phyloP scores from a whole-genome alignment of 1,139 yeast genomes.

The Candida sp. region DNA sequence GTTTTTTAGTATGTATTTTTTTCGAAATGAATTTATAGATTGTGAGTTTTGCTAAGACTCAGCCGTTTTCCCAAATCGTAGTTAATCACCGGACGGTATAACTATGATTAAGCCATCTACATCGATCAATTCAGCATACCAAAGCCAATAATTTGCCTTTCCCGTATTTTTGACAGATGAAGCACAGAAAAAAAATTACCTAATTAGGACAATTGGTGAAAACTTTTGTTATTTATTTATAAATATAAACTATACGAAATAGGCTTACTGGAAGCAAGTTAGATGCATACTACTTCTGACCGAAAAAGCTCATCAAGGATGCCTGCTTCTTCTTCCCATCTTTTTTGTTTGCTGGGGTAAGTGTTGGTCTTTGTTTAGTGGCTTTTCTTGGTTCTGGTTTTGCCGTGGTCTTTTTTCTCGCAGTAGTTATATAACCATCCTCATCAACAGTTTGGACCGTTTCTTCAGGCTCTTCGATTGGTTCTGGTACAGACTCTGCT shows the following conservation, averaged over 20 bases:
- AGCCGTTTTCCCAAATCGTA: not conserved
- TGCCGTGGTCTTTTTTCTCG: conserved; percentile 17
- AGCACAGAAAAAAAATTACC: not conserved
- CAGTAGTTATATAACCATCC: conserved; percentile 38
- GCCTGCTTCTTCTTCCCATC: conserved; percentile 27
- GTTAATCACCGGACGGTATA: not conserved
- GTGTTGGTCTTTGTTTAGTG: conserved; percentile 10
- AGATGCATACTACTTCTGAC: conserved; percentile 14
- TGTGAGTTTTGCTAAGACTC: too few relatives aligned
- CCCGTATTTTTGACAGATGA: too few relatives aligned
- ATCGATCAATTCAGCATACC: not conserved
- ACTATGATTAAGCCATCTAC: not conserved
- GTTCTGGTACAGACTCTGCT: conserved; percentile 3
- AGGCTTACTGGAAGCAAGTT: not conserved
- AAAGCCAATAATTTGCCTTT: too few relatives aligned
- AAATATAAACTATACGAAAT: not conserved
- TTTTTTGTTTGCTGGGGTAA: conserved; percentile 6
- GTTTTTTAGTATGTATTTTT: too few relatives aligned
- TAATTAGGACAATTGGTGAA: not conserved
- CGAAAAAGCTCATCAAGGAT: conserved; percentile 39
- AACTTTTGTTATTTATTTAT: not conserved
- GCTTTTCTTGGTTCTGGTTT: conserved; percentile 9
- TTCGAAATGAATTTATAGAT: too few relatives aligned
- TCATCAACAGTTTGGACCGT: conserved; percentile 27
- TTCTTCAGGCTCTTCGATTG: conserved; percentile 8